Evolutionary conservation across 768 basidiomycete species (phyloP).

Genomic region (Mycena albidolilacea): DNA sequence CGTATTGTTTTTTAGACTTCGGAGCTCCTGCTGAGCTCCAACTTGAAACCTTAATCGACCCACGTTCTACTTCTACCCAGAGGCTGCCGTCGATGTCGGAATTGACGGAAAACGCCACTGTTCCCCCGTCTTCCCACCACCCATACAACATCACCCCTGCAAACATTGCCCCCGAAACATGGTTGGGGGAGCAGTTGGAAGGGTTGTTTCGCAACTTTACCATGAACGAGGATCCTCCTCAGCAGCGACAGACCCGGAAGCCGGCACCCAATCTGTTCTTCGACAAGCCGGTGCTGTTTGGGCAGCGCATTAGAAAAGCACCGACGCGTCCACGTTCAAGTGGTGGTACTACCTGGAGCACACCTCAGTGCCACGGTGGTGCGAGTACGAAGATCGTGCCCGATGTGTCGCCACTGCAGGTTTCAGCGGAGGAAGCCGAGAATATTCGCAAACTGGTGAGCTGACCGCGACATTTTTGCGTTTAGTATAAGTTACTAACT

Average conservation of each 20-base stretch:
- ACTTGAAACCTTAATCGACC: background rate
- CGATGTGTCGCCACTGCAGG: background rate
- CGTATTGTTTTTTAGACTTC: background rate
- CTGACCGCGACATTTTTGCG: background rate
- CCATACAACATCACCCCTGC: constrained; percentile 1
- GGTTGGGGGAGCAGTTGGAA: background rate
- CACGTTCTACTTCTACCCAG: background rate
- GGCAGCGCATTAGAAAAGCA: background rate
- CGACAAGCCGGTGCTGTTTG: background rate
- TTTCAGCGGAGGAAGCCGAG: constrained; percentile 2
- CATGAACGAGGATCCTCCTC: background rate
- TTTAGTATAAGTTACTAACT: background rate
- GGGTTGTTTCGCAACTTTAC: background rate
- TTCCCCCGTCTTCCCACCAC: background rate
- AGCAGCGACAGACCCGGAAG: background rate
- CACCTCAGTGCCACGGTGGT: background rate
- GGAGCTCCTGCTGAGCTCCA: too few species aligned
- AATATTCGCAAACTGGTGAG: constrained; percentile 13
- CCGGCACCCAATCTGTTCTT: background rate
- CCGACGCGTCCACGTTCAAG: background rate
- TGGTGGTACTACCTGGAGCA: background rate
- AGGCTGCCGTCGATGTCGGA: background rate
- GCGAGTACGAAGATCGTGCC: background rate
- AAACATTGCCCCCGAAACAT: background rate
- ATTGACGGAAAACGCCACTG: background rate